Evolutionary conservation across 352 stramenopile genomes (phyloP).

Genomic region (Globisporangium irregulare): DNA sequence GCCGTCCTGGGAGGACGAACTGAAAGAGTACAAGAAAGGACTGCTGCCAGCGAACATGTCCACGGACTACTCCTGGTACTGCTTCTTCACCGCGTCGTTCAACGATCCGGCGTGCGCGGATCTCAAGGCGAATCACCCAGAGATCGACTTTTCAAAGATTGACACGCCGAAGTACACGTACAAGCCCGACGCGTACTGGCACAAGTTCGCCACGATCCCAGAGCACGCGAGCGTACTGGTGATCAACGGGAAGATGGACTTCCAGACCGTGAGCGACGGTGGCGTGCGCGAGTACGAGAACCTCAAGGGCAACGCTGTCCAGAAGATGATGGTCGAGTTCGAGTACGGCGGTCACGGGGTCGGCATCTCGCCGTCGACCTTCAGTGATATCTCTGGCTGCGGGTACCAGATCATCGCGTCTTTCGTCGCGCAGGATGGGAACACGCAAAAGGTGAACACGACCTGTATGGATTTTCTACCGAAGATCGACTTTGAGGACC

Average conservation of each 20-base stretch:
- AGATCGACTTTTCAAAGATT: neutral
- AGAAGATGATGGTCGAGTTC: slow-evolving; percentile 27
- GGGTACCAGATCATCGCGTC: slow-evolving; percentile 20
- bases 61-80: slow-evolving; percentile 12
- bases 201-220: slow-evolving; percentile 23
- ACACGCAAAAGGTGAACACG: slow-evolving; percentile 20
- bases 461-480: slow-evolving; percentile 20
- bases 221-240: slow-evolving; percentile 26
- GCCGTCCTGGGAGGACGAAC: slow-evolving; percentile 10
- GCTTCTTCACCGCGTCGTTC: slow-evolving; percentile 17
- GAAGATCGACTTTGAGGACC: slow-evolving; percentile 1
- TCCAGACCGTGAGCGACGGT: slow-evolving; percentile 21
- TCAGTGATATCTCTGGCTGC: slow-evolving; percentile 13
- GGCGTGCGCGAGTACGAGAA: slow-evolving; percentile 20
- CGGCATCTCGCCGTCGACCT: slow-evolving; percentile 11
- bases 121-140: neutral
- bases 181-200: slow-evolving; percentile 29
- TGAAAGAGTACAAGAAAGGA: neutral
- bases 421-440: slow-evolving; percentile 18
- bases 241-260: slow-evolving; percentile 27
- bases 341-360: slow-evolving; percentile 23
- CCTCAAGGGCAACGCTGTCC: slow-evolving; percentile 6
- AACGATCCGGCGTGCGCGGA: slow-evolving; percentile 13
- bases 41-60: slow-evolving; percentile 11
- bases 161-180: slow-evolving; percentile 22